Evolutionary conservation across 768 basidiomycete species (phyloP).

Genomic region (Mrakia blollopis): DNA sequence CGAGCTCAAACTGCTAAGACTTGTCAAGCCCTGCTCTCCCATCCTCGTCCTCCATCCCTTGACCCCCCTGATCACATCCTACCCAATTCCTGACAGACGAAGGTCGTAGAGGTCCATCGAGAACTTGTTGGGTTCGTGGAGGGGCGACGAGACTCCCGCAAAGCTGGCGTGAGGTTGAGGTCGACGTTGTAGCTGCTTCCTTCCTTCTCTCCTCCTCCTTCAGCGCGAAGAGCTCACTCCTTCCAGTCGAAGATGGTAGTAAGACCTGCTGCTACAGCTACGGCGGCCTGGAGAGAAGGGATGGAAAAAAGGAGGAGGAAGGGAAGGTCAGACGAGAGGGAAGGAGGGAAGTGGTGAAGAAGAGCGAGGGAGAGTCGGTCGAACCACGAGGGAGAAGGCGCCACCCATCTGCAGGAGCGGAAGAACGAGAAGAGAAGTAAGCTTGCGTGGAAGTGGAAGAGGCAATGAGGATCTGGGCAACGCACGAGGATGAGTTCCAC

Average conservation of each 20-base stretch:
- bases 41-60: too few relatives aligned
- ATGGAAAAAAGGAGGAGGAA: not conserved
- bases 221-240: not conserved
- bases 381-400: slow-evolving; percentile 1
- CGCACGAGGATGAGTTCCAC: not conserved
- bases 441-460: not conserved
- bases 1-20: too few relatives aligned
- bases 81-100: too few relatives aligned
- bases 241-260: slow-evolving; percentile 29
- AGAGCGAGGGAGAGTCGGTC: too few relatives aligned
- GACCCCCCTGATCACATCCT: too few relatives aligned
- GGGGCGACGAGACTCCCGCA: too few relatives aligned
- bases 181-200: too few relatives aligned
- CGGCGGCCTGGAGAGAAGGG: not conserved
- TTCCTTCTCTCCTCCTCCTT: too few relatives aligned
- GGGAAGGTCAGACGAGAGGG: not conserved
- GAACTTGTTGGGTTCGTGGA: too few relatives aligned
- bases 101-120: too few relatives aligned
- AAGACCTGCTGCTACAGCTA: slow-evolving; percentile 14
- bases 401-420: not conserved
- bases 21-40: too few relatives aligned
- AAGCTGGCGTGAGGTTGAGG: too few relatives aligned
- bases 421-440: not conserved
- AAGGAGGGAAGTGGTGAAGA: not conserved
- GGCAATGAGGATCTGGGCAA: not conserved